Evolutionary conservation across 306 rosid genomes (phyloP).

Genomic region (Trichosanthes truncata): DNA sequence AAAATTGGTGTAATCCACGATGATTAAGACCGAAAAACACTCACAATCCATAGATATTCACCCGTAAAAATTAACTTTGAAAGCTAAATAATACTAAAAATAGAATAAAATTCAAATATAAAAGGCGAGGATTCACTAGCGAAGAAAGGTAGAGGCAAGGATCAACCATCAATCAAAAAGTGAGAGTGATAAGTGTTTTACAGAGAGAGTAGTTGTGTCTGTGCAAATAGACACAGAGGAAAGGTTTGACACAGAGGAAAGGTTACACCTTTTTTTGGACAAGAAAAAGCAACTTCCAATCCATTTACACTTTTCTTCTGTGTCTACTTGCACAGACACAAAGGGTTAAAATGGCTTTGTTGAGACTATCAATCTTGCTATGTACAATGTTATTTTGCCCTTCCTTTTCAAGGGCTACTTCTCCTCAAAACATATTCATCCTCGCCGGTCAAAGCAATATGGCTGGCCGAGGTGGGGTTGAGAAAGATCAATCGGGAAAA

Average conservation of each 20-base stretch:
- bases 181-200: not conserved
- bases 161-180: too few relatives aligned
- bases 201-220: not conserved
- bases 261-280: not conserved
- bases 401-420: not conserved
- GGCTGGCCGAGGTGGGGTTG: conserved; percentile 2
- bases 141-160: too few relatives aligned
- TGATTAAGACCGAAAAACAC: not conserved
- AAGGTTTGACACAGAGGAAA: too few relatives aligned
- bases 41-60: not conserved
- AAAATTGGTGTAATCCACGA: not conserved
- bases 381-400: not conserved
- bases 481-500: not conserved
- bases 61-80: not conserved
- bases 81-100: not conserved
- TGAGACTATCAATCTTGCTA: not conserved
- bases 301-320: not conserved
- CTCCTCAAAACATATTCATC: not conserved
- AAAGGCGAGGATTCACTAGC: too few relatives aligned
- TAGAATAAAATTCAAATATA: not conserved
- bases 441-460: not conserved
- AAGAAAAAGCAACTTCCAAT: not conserved
- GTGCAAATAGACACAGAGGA: not conserved
- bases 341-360: not conserved
- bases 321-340: not conserved